Conservation (phyloP, 176 grass and related monocot genomes). For the Typha latifolia region DNA sequence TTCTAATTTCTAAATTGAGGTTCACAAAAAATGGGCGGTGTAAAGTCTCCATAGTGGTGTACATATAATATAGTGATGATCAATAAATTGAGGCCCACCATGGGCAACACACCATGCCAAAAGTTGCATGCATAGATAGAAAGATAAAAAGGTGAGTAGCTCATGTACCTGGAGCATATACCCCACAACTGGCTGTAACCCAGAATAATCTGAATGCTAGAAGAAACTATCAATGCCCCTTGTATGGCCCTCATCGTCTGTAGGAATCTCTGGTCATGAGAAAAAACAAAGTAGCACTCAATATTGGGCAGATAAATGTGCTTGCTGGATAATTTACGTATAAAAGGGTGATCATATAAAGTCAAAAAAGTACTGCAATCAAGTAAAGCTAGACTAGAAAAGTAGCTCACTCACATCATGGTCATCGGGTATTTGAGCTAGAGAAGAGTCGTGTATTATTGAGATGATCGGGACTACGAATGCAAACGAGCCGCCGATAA, state of each 20-base stretch:
- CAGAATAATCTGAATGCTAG: slow-evolving; percentile 95
- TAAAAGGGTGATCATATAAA: neutral
- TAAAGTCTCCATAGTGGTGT: neutral
- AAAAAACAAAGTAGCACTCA: neutral
- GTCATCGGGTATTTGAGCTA: slow-evolving; percentile 43
- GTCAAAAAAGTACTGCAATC: neutral
- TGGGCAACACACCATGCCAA: slow-evolving; percentile 7
- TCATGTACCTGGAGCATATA: slow-evolving; percentile 82
- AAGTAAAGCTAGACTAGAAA: slow-evolving; percentile 4
- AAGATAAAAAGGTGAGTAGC: neutral
- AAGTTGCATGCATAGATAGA: neutral
- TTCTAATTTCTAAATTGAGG: neutral
- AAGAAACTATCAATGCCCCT: slow-evolving; percentile 84
- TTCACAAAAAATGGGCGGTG: neutral
- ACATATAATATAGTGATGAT: neutral
- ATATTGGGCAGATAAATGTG: neutral
- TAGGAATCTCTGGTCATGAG: slow-evolving; percentile 77
- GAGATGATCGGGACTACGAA: slow-evolving; percentile 85
- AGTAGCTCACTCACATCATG: slow-evolving; percentile 36
- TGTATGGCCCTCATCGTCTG: slow-evolving; percentile 91
- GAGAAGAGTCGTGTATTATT: slow-evolving; percentile 71
- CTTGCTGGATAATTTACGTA: neutral
- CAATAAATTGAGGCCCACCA: slow-evolving; percentile 16
- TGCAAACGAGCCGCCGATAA: slow-evolving; percentile 82
- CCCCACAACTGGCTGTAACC: slow-evolving; percentile 99